Percentiles rank a stretch among this genome's conserved stretches.
Conservation (phyloP, 495 filamentous ascomycete species). For the Penicillium nucicola region DNA sequence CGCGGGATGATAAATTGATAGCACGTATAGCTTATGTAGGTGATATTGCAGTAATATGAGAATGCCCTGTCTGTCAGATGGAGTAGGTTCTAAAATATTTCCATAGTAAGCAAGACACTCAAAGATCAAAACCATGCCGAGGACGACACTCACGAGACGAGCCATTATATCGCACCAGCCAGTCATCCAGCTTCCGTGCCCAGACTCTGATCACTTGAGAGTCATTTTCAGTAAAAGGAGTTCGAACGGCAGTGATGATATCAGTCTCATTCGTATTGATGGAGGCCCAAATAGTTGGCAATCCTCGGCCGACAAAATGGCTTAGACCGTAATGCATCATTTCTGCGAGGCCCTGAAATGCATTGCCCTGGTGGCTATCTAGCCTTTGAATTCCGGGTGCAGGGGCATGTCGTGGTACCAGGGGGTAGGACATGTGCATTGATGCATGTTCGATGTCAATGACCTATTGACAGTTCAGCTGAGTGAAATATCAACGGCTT, state of each 20-base stretch:
- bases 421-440: constrained; percentile 39
- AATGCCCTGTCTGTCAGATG: constrained; percentile 36
- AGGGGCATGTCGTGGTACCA: constrained; percentile 34
- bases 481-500: too few relatives aligned
- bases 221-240: constrained; percentile 32
- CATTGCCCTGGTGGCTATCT: constrained; percentile 26
- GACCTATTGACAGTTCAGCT: constrained; percentile 18
- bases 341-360: constrained; percentile 34
- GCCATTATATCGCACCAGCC: constrained; percentile 38
- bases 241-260: constrained; percentile 5
- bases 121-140: too few relatives aligned
- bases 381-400: constrained; percentile 21
- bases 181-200: constrained; percentile 36
- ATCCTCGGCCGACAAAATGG: constrained; percentile 37
- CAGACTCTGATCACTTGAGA: constrained; percentile 34
- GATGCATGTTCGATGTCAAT: constrained; percentile 44
- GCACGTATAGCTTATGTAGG: constrained; percentile 39
- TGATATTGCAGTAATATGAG: constrained; percentile 39
- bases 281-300: constrained; percentile 40
- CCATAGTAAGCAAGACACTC: too few relatives aligned
- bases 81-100: constrained; percentile 20
- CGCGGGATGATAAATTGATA: constrained; percentile 44
- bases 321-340: constrained; percentile 42
- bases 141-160: constrained; percentile 28
- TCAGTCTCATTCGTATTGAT: constrained; percentile 22